Evolutionary conservation across 192 early-diverging fungal genomes (phyloP).

Genomic region (Backusella liffmaniae): DNA sequence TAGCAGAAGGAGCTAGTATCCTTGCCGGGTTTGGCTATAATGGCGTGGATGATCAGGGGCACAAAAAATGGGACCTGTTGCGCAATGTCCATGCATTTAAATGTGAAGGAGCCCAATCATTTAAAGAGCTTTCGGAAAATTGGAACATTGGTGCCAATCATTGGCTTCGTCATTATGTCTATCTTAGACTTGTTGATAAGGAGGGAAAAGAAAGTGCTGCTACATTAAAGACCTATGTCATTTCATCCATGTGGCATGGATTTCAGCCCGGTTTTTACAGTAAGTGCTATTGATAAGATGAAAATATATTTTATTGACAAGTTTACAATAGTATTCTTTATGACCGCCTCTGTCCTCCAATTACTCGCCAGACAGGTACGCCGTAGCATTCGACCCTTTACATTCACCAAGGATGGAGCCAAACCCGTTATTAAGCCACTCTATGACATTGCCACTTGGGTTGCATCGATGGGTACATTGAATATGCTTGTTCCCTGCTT

Average conservation of each 20-base stretch:
- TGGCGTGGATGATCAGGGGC: slow-evolving; percentile 51
- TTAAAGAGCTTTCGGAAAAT: slow-evolving; percentile 68
- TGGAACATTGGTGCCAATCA: slow-evolving; percentile 90
- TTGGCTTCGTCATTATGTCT: slow-evolving; percentile 87
- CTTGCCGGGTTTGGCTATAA: slow-evolving; percentile 80
- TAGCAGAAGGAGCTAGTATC: slow-evolving; percentile 81
- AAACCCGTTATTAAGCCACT: not conserved
- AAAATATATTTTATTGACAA: not conserved
- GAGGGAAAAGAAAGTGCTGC: slow-evolving; percentile 52
- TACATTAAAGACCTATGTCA: slow-evolving; percentile 73
- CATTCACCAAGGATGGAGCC: not conserved
- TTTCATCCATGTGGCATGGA: slow-evolving; percentile 94
- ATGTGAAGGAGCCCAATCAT: slow-evolving; percentile 75
- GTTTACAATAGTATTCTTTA: not conserved
- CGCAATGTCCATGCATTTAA: slow-evolving; percentile 71
- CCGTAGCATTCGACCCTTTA: not conserved
- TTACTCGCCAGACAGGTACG: not conserved
- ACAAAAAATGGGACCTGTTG: slow-evolving; percentile 63
- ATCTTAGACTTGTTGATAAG: slow-evolving; percentile 58
- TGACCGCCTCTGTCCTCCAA: not conserved
- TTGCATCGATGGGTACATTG: not conserved
- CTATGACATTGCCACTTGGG: not conserved
- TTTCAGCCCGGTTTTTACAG: slow-evolving; percentile 84
- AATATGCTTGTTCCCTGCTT: not conserved
- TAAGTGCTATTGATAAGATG: slow-evolving; percentile 16